Evolutionary conservation across 129 eudicot species (phyloP), one percentile per base, ranked within the genome.

Genomic region (Lactuca sativa): DNA sequence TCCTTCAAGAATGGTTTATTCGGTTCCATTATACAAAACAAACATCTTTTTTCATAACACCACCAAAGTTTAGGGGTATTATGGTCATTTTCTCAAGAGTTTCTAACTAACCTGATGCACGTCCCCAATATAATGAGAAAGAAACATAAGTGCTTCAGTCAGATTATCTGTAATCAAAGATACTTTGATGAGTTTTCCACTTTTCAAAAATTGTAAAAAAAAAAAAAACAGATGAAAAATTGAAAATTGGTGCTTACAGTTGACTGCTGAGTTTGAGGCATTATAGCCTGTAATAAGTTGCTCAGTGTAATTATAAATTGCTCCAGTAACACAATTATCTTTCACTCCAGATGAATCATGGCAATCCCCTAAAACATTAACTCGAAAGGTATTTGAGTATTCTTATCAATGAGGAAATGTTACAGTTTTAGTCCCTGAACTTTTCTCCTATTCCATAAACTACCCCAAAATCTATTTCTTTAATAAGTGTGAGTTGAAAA

Each of bases 131-230:
- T 87, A 95, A 80, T 95, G 99, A 59, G 99, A 83, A 49, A 95
- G 77, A 74, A 95, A 95, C 99, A 95, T 90, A 64, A 95, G 93
- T 2, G 99, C 99, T 81, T 95, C 99, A 4, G 99, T 95, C 86
- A 95, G 74, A 82, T 95, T 95, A 75, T 90, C 99, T 95, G 91
- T 68, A 67, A 71, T 31, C 7, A 70, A 60, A n/a, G 43, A 14
- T 16, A 0, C 30, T 25, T 25, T 25, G 51, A 67, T 65, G 31
- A 77, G 70, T 67, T 71, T 33, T 33, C 77, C 69, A 70, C 9
- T 62, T 59, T 32, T 47, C n/a, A 70, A 32, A 69, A 18, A 60
- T 32, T 10, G 56, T 12, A 67, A 36, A 64, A 56, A 51, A 30
- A 10, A 14, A 9, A 12, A 25, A 10, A 2, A 3, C 9, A 47